phyloP scores from a whole-genome alignment of 2,329 filamentous ascomycete species.

The Alternaria angustiovoidea region DNA sequence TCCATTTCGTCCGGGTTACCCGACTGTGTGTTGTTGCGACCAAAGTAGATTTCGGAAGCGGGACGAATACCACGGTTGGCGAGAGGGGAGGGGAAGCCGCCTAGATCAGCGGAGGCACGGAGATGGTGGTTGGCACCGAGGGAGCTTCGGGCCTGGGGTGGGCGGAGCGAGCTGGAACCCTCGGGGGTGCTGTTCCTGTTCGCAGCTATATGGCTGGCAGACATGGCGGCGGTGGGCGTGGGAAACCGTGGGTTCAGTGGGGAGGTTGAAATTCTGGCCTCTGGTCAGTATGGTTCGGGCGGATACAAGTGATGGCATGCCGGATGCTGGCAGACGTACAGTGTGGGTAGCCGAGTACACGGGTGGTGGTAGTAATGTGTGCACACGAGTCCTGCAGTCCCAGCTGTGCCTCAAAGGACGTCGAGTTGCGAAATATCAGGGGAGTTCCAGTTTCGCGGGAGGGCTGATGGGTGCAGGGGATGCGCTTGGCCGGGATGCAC shows the following conservation, averaged over 20 bases:
- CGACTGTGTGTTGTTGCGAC: conserved; percentile 72
- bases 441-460: conserved; percentile 17
- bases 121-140: conserved; percentile 84
- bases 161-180: conserved; percentile 82
- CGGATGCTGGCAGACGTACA: conserved; percentile 14
- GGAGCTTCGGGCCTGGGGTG: conserved; percentile 77
- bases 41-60: conserved; percentile 91
- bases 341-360: conserved; percentile 9
- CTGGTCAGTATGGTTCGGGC: conserved; percentile 6
- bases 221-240: conserved; percentile 49
- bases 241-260: background rate
- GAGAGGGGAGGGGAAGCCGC: conserved; percentile 75
- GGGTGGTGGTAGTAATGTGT: conserved; percentile 11
- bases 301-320: background rate
- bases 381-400: conserved; percentile 39
- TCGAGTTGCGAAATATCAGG: conserved; percentile 30
- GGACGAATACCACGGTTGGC: conserved; percentile 84
- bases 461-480: conserved; percentile 27
- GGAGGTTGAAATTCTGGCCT: conserved; percentile 13
- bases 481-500: conserved; percentile 16
- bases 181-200: conserved; percentile 99
- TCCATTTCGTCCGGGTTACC: conserved; percentile 85
- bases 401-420: conserved; percentile 45
- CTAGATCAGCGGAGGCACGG: conserved; percentile 95
- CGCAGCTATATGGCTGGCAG: conserved; percentile 58